Base-by-base conservation (phyloP, 208 protist species). In the Naegleria lovaniensis region DNA sequence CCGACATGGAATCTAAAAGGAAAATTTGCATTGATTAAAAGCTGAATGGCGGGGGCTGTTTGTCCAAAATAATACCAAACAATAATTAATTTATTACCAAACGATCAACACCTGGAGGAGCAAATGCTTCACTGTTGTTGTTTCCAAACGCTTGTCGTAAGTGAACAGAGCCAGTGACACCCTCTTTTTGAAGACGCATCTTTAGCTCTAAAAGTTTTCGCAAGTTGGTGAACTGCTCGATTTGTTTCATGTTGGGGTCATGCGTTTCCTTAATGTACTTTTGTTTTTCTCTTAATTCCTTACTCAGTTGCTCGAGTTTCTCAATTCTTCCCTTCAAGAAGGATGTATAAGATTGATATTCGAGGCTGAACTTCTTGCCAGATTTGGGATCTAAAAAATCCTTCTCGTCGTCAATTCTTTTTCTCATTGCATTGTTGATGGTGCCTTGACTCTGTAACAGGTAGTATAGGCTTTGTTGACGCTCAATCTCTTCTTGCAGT, bases 261-360 rank as follows among this genome's bases (percentile, higher is more conserved):
- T 86, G 51, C 0, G 19, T 90, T 19, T 90, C 88, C 51, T 90
- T 90, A 39, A 90, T 90, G 22, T 76, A 59, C 13, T 40, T 84
- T 58, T 90, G 88, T 55, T 85, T 48, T 22, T 90, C 88, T 85
- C 39, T 48, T 29, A 90, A 40, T 38, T 90, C 88, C 29, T 85
- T 90, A 39, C 76, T 58, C 13, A 43, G 0, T 36, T 33, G 11
- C 36, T 90, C 76, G 33, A 90, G n/a, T 58, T 43, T 38, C 0
- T 90, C n/a, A 15, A 85, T 40, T 16, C 36, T 39, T n/a, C 36
- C 43, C 6, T 86, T 90, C n/a, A 90, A 58, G 7, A 36, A 22
- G 51, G 25, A 29, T 25, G 51, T 67, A 9, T 88, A 88, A 33
- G 85, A 75, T 33, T 29, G 51, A 67, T 88, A 67, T 67, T 88